Evolutionary conservation across 768 basidiomycete species (phyloP), one percentile per base, ranked within the genome.

Genomic region (Suillus cothurnatus): DNA sequence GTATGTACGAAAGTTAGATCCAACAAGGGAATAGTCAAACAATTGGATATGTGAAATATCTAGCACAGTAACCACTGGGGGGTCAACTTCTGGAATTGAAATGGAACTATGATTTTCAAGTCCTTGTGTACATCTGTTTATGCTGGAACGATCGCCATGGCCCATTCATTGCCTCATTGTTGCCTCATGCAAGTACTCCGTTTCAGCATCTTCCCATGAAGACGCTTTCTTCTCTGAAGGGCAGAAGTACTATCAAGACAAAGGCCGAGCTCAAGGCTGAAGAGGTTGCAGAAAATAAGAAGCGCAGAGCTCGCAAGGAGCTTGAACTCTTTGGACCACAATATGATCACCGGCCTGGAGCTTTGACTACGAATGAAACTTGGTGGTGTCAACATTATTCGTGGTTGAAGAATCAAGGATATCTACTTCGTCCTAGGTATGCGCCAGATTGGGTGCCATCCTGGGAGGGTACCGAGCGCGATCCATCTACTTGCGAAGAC

Each of bases 401-500:
- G 2, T 80, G 78, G 77, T 64, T 79, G 3, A 59, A 69, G 28
- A 63, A 64, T 2, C 62, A 57, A 23, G 77, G 79, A 11, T 81
- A 80, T 56, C 38, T 69, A 26, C 71, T 81, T 5, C 73, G 79
- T 1, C 63, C 74, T 6, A 70, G 80, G 2, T 79, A 74, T 50
- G 34, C 55, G 3, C 78, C 78, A 0, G 72, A 70, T 34, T 80
- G 79, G 79, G 64, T 69, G 8, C 75, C 77, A 1, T 80, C 78
- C 1, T 80, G 79, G 79, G 47, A 39, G 11, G 31, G 36, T 52
- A 65, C 23, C 11, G 49, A 60, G 1, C 64, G 39, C 12, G 5
- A 57, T 31, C 66, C 45, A 36, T 23, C n/a, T 8, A 14, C 38
- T 7, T 68, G 64, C 19, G 70, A 70, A 58, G 70, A 71, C n/a